Evolutionary conservation across 352 stramenopile species (phyloP), one percentile per base, ranked within the genome.

Genomic region (Globisporangium nagaii): DNA sequence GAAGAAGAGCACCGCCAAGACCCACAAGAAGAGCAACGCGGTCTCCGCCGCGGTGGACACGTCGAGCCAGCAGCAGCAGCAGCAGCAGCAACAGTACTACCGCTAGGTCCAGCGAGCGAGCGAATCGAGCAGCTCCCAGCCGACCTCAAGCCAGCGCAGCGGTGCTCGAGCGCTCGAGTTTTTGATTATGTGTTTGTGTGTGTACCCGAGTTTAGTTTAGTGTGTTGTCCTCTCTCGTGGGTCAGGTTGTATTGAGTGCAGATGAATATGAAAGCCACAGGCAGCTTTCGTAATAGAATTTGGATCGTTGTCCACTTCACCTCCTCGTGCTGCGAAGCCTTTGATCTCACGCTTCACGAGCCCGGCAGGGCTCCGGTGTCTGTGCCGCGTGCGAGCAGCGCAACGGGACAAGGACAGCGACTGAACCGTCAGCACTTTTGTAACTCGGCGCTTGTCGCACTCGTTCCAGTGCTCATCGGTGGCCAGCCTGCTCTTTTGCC

Each of bases 81-180:
- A 56, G 20, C 45, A 51, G 35, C 47, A 54, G 47, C 35, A 54
- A 24, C 46, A 53, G 31, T 31, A 42, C 12, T 42, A 53, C 41
- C 41, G 41, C 22, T 47, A 47, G 40, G 22, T 20, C 13, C 12
- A 19, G 17, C 13, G 28, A n/a, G 37, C 13, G 4, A 19, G 17
- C 13, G 28, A n/a, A 50, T 19, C 17, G 17, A 54, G 15, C 47
- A 44, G 35, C 27, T 36, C 24, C 28, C 22, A 42, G 20, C 22
- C 39, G 41, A 19, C 41, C 22, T 13, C 5, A 2, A 47, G 41
- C 24, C 13, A 47, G 24, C 20, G 10, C 13, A 47, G 24, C 20
- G 10, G 35, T 24, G 3, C 17, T 12, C 12, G 19, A 24, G 35
- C 17, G 41, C 22, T 22, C 24, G 41, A 34, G 24, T 13, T 47